Base-by-base conservation (phyloP, 2,329 filamentous ascomycete genomes). In the Penicillium sp. region DNA sequence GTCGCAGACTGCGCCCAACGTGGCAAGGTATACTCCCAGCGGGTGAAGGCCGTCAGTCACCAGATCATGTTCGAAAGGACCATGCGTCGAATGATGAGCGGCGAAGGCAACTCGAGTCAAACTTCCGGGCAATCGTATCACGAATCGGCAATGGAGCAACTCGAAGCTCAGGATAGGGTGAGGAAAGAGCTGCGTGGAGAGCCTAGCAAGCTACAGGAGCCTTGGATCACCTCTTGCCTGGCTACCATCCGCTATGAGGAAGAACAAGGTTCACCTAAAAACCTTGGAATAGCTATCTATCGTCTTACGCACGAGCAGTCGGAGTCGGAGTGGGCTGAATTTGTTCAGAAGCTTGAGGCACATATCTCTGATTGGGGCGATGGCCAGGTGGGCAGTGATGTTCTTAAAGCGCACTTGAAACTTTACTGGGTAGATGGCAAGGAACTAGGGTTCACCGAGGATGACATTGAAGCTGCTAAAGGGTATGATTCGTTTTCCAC, bases 361-460 rank as follows among this genome's bases (percentile, higher is more conserved):
- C 55, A 68, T 33, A 35, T 67, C 2, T 56, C 62, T 4, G 49
- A 59, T 27, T 68, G 66, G 65, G 58, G 62, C 6, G 49, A 59
- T 4, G 65, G 55, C 3, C 47, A 61, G 24, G 22, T 52, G 16
- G 55, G 61, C 14, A 56, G 58, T 13, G 63, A 63, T 39, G 35
- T 52, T 6, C 44, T 68, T n/a, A 64, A 61, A 37, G 49, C 54
- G 33, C 31, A 54, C 1, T 44, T 67, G 27, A 62, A 66, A 47
- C 18, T 68, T 18, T 57, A 65, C 27, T 67, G 65, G 65, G 44
- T 67, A 14, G 63, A 67, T 57, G 50, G 63, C 33, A 60, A 60
- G 33, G 63, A 63, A 36, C 46, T 65, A 11, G 66, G 62, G 18
- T 55, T 66, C 22, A 50, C 52, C 2, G 4, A 22, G 14, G 9